Percentiles rank a stretch among this genome's conserved stretches.
Conservation (phyloP, 23 red algal species). For the Cyanidium caldarium region DNA sequence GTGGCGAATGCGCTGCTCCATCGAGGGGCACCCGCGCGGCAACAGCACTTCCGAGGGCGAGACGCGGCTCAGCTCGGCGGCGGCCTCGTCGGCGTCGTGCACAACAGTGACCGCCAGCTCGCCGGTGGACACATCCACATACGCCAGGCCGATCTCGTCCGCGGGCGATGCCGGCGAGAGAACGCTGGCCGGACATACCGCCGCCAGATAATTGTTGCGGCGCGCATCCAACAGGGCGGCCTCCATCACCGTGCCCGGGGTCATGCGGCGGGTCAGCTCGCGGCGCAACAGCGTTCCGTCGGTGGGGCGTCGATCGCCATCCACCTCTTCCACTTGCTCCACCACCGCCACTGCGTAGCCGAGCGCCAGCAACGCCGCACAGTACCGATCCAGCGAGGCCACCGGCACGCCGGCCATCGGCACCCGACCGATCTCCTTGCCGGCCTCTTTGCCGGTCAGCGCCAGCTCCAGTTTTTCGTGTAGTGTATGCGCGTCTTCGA, state of each 20-base stretch:
- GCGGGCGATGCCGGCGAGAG: no score
- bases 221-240: constrained; percentile 44
- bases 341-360: constrained; percentile 62
- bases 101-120: constrained; percentile 48
- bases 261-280: constrained; percentile 55
- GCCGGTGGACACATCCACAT: constrained; percentile 74
- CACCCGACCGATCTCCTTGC: constrained; percentile 40
- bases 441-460: constrained; percentile 68
- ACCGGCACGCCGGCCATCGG: constrained; percentile 82
- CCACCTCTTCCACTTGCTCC: constrained; percentile 41
- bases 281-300: constrained; percentile 46
- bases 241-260: constrained; percentile 48
- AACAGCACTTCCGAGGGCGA: constrained; percentile 47
- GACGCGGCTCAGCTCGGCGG: constrained; percentile 30
- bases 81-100: constrained; percentile 9
- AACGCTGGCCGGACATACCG: background rate
- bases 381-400: constrained; percentile 55
- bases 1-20: background rate
- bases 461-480: constrained; percentile 43
- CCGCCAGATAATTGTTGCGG: constrained; percentile 36
- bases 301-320: constrained; percentile 3
- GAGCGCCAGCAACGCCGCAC: constrained; percentile 22
- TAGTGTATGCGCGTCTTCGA: constrained; percentile 51
- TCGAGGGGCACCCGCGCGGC: background rate
- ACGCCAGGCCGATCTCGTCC: constrained; percentile 33